Base-by-base conservation (phyloP, 495 filamentous ascomycete genomes). In the Hypoxylon subgilvum region DNA sequence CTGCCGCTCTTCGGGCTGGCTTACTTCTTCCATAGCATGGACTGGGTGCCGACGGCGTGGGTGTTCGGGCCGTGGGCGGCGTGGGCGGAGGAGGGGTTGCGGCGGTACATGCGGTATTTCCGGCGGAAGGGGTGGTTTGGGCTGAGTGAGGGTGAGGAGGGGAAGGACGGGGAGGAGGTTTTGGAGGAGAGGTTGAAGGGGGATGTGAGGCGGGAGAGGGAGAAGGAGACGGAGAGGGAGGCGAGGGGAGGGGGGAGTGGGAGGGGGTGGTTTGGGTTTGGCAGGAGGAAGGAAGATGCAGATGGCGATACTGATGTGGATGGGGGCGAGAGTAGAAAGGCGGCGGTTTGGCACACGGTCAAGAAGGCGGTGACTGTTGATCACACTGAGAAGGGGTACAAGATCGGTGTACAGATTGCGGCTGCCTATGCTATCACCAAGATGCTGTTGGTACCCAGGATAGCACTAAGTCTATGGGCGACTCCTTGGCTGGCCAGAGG, bases 401-500 rank as follows among this genome's bases (percentile, higher is more conserved):
- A 78, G 32, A 74, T 88, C 46, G 74, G 87, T 13, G 63, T 86
- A 13, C 81, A 88, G 73, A 82, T 96, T 44, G 93, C 89, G 12
- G 88, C 92, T 28, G 94, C 94, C 14, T 98, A 90, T 74, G 89
- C 89, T 1, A 77, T 96, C 51, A 91, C 88, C 13, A 98, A 98
- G 70, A 85, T 87, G 14, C 63, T 96, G 51, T 69, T 96, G 59
- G 90, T 94, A 4, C 60, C 87, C 6, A 78, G 94, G 56, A 79
- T 98, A 53, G 79, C 83, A 4, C 66, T 82, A 10, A 96, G 92
- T 72, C 77, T 95, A 19, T 94, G 88, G 89, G 87, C 83, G 10
- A 96, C 94, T 45, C 94, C 94, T 34, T 97, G 92, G 92, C 94
- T 97, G 79, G 93, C 94, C 14, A 82, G 86, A 41, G 72, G 79